phyloP scores from a whole-genome alignment of 106 monocot genomes.

The Platanthera zijinensis region DNA sequence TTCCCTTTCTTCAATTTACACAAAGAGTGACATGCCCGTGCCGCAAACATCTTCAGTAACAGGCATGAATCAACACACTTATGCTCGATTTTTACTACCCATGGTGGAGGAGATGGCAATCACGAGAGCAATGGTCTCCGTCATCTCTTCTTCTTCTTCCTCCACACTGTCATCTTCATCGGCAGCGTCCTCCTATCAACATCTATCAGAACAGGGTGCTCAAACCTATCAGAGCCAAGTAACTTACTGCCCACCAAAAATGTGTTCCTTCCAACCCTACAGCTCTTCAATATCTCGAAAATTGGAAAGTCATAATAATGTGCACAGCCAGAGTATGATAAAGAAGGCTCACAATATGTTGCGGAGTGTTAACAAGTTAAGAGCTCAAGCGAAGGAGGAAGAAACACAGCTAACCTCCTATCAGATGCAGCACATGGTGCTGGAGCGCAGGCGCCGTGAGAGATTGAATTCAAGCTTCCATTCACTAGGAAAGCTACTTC shows the following conservation, averaged over 20 bases:
- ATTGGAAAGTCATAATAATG: not conserved
- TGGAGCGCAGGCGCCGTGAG: conserved; percentile 48
- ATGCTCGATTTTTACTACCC: conserved; percentile 23
- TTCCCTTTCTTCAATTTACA: not conserved
- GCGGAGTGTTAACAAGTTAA: conserved; percentile 22
- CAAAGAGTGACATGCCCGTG: not conserved
- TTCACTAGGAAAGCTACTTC: not conserved
- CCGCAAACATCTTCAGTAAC: not conserved
- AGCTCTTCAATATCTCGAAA: conserved; percentile 3
- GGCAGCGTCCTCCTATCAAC: not conserved
- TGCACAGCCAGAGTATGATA: conserved; percentile 43
- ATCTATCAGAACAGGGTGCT: not conserved
- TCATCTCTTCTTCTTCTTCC: conserved; percentile 39
- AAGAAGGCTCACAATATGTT: conserved; percentile 35
- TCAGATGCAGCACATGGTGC: conserved; percentile 53
- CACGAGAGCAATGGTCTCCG: conserved; percentile 51
- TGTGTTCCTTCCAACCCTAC: conserved; percentile 47
- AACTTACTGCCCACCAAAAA: not conserved
- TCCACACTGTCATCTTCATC: conserved; percentile 15
- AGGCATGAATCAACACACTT: not conserved
- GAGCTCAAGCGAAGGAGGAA: not conserved
- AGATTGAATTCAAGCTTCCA: conserved; percentile 65
- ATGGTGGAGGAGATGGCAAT: conserved; percentile 47
- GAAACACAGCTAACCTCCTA: not conserved
- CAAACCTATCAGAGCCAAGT: not conserved